Evolutionary conservation across 306 rosid species (phyloP).

Genomic region (Canavalia ensiformis): DNA sequence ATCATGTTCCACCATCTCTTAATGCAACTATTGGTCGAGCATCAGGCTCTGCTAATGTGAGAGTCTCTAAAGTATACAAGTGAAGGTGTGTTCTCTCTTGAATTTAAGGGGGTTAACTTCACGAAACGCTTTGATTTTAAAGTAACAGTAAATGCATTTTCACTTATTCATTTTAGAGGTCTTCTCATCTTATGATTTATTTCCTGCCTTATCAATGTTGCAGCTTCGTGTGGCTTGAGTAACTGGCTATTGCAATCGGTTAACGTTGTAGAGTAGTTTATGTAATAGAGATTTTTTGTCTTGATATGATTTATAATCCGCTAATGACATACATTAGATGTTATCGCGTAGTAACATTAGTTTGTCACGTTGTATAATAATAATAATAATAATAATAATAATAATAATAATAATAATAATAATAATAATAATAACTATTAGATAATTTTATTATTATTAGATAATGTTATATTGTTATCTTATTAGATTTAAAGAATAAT

Average conservation of each 20-base stretch:
- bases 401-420: no score
- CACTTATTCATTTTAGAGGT: slow-evolving; percentile 19
- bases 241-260: slow-evolving; percentile 19
- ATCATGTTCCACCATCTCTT: slow-evolving; percentile 39
- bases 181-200: neutral
- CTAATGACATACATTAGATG: no score
- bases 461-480: no score
- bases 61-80: slow-evolving; percentile 19
- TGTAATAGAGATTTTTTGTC: no score
- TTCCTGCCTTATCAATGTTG: slow-evolving; percentile 21
- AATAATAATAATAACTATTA: no score
- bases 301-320: no score
- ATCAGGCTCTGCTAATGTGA: slow-evolving; percentile 10
- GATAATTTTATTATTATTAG: no score
- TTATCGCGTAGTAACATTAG: no score
- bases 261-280: no score
- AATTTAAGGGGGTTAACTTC: neutral
- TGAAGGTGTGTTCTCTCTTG: neutral
- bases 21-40: slow-evolving; percentile 47
- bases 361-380: no score
- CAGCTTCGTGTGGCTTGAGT: slow-evolving; percentile 41
- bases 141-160: slow-evolving; percentile 1
- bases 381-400: no score
- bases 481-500: no score
- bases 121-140: neutral